Evolutionary conservation across 148 eudicot species (phyloP).

Genomic region (Diospyros kaki): DNA sequence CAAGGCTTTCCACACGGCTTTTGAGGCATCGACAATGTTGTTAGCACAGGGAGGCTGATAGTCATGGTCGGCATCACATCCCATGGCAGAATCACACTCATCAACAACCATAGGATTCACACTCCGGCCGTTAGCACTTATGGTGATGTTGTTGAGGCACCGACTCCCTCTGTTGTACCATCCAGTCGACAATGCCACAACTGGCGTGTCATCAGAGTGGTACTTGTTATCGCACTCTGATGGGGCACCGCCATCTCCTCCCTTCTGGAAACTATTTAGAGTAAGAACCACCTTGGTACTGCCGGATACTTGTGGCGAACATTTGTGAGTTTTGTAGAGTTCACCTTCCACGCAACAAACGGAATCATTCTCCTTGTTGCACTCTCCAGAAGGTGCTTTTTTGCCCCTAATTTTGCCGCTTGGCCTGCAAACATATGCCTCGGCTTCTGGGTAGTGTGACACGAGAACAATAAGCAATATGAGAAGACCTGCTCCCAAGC

Average conservation of each 20-base stretch:
- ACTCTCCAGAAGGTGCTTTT: background rate
- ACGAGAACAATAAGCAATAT: background rate
- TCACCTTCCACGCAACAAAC: constrained; percentile 4
- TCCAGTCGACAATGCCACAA: constrained; percentile 8
- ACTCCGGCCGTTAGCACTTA: constrained; percentile 1
- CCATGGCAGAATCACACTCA: constrained; percentile 13
- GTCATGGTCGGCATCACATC: constrained; percentile 5
- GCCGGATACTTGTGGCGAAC: constrained; percentile 4
- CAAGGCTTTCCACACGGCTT: constrained; percentile 42
- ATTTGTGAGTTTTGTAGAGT: background rate
- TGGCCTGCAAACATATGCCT: background rate
- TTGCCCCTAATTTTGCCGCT: constrained; percentile 7
- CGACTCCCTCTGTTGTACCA: background rate
- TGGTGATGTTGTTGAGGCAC: constrained; percentile 2
- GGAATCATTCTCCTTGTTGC: background rate
- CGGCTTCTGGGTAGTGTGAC: background rate
- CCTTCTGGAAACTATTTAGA: constrained; percentile 1
- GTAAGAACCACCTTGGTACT: background rate
- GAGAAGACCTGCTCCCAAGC: background rate
- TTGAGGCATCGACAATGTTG: constrained; percentile 36
- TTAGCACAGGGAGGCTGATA: constrained; percentile 16
- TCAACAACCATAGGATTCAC: constrained; percentile 2
- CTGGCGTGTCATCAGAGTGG: background rate
- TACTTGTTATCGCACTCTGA: background rate
- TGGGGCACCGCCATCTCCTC: constrained; percentile 1